Percentiles rank a stretch among this genome's conserved stretches.
Evolutionary conservation across 1,139 yeast genomes (phyloP).

Genomic region (Yamadazyma membranifaciens): DNA sequence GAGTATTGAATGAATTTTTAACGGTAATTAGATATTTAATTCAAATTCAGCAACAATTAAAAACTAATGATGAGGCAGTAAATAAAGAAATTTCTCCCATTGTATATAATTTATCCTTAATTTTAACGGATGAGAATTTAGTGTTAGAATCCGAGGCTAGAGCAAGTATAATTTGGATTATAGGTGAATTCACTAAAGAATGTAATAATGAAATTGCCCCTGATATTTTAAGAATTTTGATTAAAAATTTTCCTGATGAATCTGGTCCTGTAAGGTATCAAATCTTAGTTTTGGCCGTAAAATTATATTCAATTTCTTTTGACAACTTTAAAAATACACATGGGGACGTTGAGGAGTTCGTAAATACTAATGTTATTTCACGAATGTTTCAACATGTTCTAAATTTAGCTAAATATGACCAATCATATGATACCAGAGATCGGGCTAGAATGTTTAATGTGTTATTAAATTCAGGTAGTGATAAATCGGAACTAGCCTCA

Average conservation of each 20-base stretch:
- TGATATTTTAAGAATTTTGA: conserved; percentile 65
- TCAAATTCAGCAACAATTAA: conserved; percentile 45
- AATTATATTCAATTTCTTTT: conserved; percentile 58
- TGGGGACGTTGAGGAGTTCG: conserved; percentile 23
- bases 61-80: conserved; percentile 15
- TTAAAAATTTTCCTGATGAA: conserved; percentile 58
- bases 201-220: conserved; percentile 57
- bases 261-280: conserved; percentile 65
- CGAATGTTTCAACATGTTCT: conserved; percentile 63
- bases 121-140: conserved; percentile 24
- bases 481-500: conserved; percentile 58
- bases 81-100: conserved; percentile 33
- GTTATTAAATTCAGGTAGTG: conserved; percentile 36
- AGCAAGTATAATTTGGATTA: conserved; percentile 85
- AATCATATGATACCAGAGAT: conserved; percentile 78
- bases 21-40: conserved; percentile 70
- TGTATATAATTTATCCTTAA: conserved; percentile 35
- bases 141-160: conserved; percentile 54
- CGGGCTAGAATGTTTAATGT: conserved; percentile 73
- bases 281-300: conserved; percentile 70
- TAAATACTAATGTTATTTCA: conserved; percentile 32
- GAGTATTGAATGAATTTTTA: conserved; percentile 56
- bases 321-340: conserved; percentile 14
- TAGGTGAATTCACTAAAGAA: conserved; percentile 72
- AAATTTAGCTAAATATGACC: conserved; percentile 71